A percentile compares a stretch with the other conserved stretches of the same genome.
These are phyloP conservation scores for Teratosphaeria zuluensis DNA, from an alignment of 2,329 filamentous ascomycete genomes.

Conservation along the genomic window DNA sequence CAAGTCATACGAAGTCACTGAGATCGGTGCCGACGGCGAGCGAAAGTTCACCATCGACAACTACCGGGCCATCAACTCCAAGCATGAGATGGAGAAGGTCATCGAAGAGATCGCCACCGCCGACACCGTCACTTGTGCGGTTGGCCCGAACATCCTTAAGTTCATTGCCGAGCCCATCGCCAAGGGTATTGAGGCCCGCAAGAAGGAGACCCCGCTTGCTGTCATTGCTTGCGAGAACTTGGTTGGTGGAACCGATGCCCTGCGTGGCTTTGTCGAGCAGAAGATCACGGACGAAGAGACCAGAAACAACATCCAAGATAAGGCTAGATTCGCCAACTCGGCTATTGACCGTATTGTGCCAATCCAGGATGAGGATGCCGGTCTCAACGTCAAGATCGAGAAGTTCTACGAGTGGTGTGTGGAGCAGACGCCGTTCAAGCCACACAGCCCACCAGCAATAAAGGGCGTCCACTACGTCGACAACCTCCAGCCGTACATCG, in stretches of 20 bases:
- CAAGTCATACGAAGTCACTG: slow-evolving; percentile 79
- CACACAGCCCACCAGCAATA: slow-evolving; percentile 61
- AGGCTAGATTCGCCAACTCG: slow-evolving; percentile 89
- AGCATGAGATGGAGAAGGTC: slow-evolving; percentile 69
- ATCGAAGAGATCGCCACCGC: slow-evolving; percentile 78
- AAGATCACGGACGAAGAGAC: slow-evolving; percentile 58
- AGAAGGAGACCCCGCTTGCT: slow-evolving; percentile 58
- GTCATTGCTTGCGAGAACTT: slow-evolving; percentile 98
- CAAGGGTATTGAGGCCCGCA: slow-evolving; percentile 77
- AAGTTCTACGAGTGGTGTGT: slow-evolving; percentile 99
- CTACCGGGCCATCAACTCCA: slow-evolving; percentile 95
- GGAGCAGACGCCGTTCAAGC: slow-evolving; percentile 73
- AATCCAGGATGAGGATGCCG: slow-evolving; percentile 68
- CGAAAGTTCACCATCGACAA: slow-evolving; percentile 77
- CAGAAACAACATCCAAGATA: slow-evolving; percentile 57
- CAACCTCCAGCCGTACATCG: slow-evolving; percentile 87
- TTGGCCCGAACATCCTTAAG: slow-evolving; percentile 90
- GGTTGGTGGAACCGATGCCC: slow-evolving; percentile 84
- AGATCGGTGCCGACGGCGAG: slow-evolving; percentile 79
- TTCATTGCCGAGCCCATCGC: slow-evolving; percentile 95
- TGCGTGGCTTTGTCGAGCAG: slow-evolving; percentile 63
- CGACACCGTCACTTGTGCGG: slow-evolving; percentile 90
- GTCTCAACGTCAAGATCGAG: slow-evolving; percentile 88
- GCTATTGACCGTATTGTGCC: slow-evolving; percentile 98
- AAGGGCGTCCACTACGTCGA: slow-evolving; percentile 88